These are phyloP conservation scores for Eucalyptus leucophloia DNA, from an alignment of 345 rosid species.

Conservation along the genomic window DNA sequence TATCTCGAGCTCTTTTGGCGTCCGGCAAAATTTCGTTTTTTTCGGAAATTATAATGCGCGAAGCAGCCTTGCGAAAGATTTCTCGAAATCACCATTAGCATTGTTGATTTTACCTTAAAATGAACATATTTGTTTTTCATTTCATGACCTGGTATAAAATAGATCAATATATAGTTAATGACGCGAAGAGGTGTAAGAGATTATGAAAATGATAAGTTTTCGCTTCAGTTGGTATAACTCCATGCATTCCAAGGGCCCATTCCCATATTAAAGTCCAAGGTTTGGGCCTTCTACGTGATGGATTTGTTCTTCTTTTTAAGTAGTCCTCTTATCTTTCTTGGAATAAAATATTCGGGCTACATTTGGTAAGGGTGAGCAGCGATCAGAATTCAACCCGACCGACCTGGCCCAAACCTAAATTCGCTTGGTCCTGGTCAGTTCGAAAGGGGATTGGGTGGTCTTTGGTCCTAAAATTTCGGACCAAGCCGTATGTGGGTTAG, in stretches of 20 bases:
- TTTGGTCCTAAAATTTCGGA: no score
- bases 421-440: no score
- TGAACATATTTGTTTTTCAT: neutral
- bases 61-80: neutral
- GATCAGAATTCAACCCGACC: no score
- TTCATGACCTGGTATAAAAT: no score
- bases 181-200: fast-evolving
- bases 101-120: neutral
- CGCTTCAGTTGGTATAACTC: neutral
- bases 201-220: no score
- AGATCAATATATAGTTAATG: fast-evolving
- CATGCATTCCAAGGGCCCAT: neutral
- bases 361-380: no score
- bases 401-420: no score
- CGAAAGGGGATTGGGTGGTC: no score
- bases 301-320: neutral
- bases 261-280: neutral
- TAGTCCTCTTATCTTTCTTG: neutral
- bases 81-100: neutral
- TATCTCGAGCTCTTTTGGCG: neutral
- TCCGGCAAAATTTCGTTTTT: neutral
- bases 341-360: neutral
- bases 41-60: neutral
- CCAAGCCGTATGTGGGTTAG: no score
- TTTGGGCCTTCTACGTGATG: neutral